phyloP scores from a whole-genome alignment of 1,139 yeast species.

The Blastobotrys petasosporus region DNA sequence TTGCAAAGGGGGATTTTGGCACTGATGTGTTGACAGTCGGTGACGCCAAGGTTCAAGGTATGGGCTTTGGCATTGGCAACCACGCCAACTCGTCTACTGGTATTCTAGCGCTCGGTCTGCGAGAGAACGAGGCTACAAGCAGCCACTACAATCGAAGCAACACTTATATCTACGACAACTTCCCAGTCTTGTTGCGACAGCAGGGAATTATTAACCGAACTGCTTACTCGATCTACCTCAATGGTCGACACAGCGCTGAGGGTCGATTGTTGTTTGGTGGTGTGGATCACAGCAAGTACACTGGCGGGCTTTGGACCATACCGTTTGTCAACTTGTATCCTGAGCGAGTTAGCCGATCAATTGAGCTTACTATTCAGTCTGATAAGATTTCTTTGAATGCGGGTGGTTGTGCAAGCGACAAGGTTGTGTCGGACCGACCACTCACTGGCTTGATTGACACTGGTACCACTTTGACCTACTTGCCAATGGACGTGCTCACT shows the following conservation, averaged over 20 bases:
- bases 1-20: slow-evolving; percentile 61
- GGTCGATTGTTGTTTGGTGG: slow-evolving; percentile 58
- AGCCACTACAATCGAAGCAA: slow-evolving; percentile 7
- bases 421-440: slow-evolving; percentile 2
- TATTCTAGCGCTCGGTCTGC: slow-evolving; percentile 35
- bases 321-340: slow-evolving; percentile 23
- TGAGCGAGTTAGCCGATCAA: slow-evolving; percentile 6
- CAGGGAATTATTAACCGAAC: slow-evolving; percentile 44
- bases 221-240: slow-evolving; percentile 52
- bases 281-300: slow-evolving; percentile 48
- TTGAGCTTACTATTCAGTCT: slow-evolving; percentile 17
- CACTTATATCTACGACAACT: slow-evolving; percentile 34
- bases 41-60: slow-evolving; percentile 11
- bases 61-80: slow-evolving; percentile 29
- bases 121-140: slow-evolving; percentile 35
- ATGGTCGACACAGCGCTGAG: slow-evolving; percentile 35
- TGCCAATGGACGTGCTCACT: slow-evolving; percentile 38
- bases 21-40: slow-evolving; percentile 43
- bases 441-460: slow-evolving; percentile 48
- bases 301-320: slow-evolving; percentile 40
- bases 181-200: slow-evolving; percentile 44
- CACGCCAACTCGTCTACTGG: slow-evolving; percentile 30
- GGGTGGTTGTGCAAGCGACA: slow-evolving; percentile 4
- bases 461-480: slow-evolving; percentile 57
- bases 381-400: slow-evolving; percentile 12